A percentile compares a stretch with the other conserved stretches of the same genome.
Evolutionary conservation across 139 green algal species (phyloP).

Genomic region (Eudorina sp.): DNA sequence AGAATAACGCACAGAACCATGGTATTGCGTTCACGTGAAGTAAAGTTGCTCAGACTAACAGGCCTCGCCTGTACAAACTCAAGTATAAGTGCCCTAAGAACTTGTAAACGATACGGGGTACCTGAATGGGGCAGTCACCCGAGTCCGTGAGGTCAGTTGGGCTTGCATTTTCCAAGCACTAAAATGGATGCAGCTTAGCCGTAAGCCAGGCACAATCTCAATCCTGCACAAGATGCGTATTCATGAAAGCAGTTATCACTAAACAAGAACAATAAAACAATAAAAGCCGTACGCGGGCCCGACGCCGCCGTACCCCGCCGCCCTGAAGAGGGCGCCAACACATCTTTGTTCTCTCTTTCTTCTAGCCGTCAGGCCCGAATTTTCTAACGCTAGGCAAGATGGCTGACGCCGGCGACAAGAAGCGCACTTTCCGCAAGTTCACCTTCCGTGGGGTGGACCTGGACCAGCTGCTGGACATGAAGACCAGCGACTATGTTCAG

Average conservation of each 20-base stretch:
- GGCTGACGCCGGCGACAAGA: slow-evolving; percentile 50
- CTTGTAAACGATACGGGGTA: no score
- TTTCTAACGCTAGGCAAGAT: slow-evolving; percentile 45
- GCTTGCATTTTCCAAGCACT: slow-evolving; percentile 30
- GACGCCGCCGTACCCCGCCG: slow-evolving; percentile 25
- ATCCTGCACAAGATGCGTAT: no score
- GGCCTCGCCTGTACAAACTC: no score
- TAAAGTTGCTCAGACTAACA: no score
- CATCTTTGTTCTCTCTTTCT: background rate
- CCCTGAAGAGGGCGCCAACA: slow-evolving; percentile 20
- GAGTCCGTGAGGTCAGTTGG: background rate
- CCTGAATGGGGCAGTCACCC: background rate
- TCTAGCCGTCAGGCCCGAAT: slow-evolving; percentile 31
- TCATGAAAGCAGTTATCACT: background rate
- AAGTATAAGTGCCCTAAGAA: no score
- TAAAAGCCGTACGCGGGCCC: background rate
- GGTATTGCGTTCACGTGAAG: no score
- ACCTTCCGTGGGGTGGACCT: slow-evolving; percentile 96
- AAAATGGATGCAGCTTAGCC: no score
- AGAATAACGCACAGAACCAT: no score
- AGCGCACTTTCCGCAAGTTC: slow-evolving; percentile 77
- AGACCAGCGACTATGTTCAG: slow-evolving; percentile 82
- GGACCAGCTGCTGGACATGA: slow-evolving; percentile 98
- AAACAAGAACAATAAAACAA: background rate
- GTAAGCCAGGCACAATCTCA: no score